phyloP scores from a whole-genome alignment of 192 early-diverging fungal species.

The Coemansia sp. region DNA sequence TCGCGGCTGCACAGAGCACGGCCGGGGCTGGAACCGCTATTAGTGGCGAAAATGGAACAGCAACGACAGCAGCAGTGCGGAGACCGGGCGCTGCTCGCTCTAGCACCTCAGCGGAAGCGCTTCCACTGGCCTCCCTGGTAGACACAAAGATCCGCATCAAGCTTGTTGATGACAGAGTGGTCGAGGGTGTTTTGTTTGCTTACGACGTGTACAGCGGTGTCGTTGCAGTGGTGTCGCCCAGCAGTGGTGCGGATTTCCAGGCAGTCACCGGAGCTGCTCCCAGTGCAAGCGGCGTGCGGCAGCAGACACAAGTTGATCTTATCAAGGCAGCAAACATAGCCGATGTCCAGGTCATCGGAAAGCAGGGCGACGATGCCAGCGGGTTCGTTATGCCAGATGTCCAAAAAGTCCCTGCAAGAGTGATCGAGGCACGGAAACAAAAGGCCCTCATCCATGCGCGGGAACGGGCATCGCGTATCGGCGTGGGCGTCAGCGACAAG shows the following conservation, averaged over 20 bases:
- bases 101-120: conserved; percentile 9
- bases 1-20: neutral
- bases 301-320: conserved; percentile 24
- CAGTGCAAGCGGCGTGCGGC: conserved; percentile 7
- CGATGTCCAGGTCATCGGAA: conserved; percentile 21
- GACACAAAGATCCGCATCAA: conserved; percentile 25
- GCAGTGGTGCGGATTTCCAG: conserved; percentile 4
- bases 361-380: neutral
- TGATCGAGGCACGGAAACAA: conserved; percentile 45
- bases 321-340: conserved; percentile 36
- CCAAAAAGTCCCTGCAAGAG: neutral
- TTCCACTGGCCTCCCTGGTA: conserved; percentile 34
- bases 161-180: conserved; percentile 21
- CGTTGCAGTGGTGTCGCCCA: conserved; percentile 27
- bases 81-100: conserved; percentile 4
- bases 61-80: neutral
- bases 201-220: conserved; percentile 55
- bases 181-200: conserved; percentile 42
- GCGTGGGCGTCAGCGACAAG: conserved; percentile 76
- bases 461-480: conserved; percentile 58
- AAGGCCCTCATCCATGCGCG: conserved; percentile 30
- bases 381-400: conserved; percentile 7
- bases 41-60: conserved; percentile 12
- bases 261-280: conserved; percentile 3
- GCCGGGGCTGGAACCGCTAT: neutral